Base-by-base conservation (phyloP, 139 green algal genomes). In the Coelastrella sp. region DNA sequence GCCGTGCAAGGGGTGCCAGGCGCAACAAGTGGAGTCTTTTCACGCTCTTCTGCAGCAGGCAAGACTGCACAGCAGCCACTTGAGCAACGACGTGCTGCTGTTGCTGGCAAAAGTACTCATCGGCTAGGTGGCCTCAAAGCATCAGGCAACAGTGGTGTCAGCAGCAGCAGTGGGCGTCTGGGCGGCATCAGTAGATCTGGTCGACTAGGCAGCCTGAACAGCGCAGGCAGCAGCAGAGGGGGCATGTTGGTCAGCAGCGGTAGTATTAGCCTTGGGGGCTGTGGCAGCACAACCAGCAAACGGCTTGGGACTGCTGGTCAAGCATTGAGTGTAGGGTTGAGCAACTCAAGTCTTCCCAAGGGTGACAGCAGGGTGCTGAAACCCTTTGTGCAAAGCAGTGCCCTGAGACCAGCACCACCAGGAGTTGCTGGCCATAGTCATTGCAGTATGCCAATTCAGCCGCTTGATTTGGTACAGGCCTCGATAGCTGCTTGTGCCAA, bases 101-200 rank as follows among this genome's bases (percentile, higher is more conserved):
- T 32, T 60, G 50, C 48, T 48, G 27, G 73, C 73, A 40, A 68
- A 15, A 81, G 11, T 4, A 48, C 45, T n/a, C 15, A 30, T 3
- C 30, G 17, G n/a, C n/a, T 78, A n/a, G 50, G 73, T 27, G 27
- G 73, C 73, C 48, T 81, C 32, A 81, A 25, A 4, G 41, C 45
- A 17, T 6, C 48, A n/a, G n/a, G n/a, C n/a, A n/a, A n/a, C n/a
- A n/a, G n/a, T 3, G 35, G 17, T 19, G 23, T 25, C 41, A 25
- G 41, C 69, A 79, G 69, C 69, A 60, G 69, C 69, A 60, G 25
- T 17, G 35, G 21, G 25, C 34, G 43, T n/a, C 72, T 35, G 32
- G 25, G 50, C 50, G 67, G 50, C 73, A 68, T 57, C 15, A 19
- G 15, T 50, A 6, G 50, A 17, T 8, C 17, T 50, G 50, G 48